Percentiles rank a stretch among this genome's conserved stretches.
phyloP scores from a whole-genome alignment of 2,329 filamentous ascomycete genomes.

The Ophiocordyceps camponoti-saundersi region DNA sequence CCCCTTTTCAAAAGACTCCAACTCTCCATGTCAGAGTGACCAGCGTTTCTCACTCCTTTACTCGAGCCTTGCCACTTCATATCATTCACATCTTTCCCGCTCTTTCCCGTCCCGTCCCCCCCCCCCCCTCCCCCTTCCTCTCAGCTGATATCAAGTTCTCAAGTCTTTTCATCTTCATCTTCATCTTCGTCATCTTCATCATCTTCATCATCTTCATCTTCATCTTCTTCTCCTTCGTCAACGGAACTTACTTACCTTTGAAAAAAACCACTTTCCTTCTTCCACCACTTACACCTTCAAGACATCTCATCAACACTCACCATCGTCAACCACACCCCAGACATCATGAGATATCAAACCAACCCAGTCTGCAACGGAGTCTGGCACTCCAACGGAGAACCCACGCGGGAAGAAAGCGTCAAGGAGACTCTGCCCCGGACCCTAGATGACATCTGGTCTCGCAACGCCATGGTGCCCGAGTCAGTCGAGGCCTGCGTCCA shows the following conservation, averaged over 20 bases:
- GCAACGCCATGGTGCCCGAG: constrained; percentile 5
- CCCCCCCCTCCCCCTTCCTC: not conserved
- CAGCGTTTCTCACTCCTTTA: no score
- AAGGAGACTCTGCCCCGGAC: not conserved
- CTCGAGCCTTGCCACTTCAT: no score
- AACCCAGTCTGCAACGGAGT: not conserved
- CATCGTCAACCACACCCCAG: not conserved
- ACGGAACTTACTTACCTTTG: not conserved
- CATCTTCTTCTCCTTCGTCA: not conserved
- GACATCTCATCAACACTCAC: not conserved
- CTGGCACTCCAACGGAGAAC: not conserved
- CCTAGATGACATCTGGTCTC: constrained; percentile 3
- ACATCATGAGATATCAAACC: constrained; percentile 2
- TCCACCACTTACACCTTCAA: not conserved
- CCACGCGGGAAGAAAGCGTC: not conserved
- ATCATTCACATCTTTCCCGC: no score
- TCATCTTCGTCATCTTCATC: not conserved
- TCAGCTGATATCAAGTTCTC: not conserved
- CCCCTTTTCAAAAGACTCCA: no score
- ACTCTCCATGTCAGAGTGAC: no score
- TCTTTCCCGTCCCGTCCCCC: no score
- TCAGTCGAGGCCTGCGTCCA: constrained; percentile 16
- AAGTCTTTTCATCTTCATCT: no score
- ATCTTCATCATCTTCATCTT: no score
- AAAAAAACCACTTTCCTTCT: not conserved